Conservation (phyloP, 1,284 basidiomycete genomes). For the Xerocomus amazonicus region DNA sequence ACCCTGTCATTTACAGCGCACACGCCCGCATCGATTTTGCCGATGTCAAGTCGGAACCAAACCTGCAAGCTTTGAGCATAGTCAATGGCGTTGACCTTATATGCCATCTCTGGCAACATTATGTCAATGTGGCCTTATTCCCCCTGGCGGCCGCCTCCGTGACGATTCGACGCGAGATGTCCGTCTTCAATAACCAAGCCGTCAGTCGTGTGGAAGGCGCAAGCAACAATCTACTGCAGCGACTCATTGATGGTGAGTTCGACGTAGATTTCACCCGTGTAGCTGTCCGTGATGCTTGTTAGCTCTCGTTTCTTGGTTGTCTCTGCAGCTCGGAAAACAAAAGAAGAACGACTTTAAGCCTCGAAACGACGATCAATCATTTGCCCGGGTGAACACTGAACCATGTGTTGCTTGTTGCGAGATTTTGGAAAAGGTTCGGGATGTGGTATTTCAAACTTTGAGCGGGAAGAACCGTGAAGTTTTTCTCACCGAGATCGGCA, state of each 20-base stretch:
- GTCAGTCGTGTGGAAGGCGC: conserved; percentile 86
- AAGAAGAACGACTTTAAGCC: conserved; percentile 98
- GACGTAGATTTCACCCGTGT: background rate
- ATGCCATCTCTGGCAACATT: conserved; percentile 96
- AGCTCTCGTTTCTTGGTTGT: conserved; percentile 72
- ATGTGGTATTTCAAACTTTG: conserved; percentile 68
- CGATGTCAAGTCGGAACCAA: conserved; percentile 80
- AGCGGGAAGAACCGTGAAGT: conserved; percentile 91
- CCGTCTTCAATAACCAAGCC: conserved; percentile 88
- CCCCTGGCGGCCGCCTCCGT: conserved; percentile 86
- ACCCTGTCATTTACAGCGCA: conserved; percentile 46
- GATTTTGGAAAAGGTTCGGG: conserved; percentile 76
- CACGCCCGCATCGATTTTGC: conserved; percentile 67
- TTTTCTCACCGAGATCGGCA: conserved; percentile 91
- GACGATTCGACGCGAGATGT: conserved; percentile 90
- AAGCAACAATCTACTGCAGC: conserved; percentile 81
- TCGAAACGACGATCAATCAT: conserved; percentile 91
- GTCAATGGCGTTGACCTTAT: conserved; percentile 84
- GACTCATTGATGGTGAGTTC: conserved; percentile 74
- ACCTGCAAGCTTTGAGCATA: conserved; percentile 64
- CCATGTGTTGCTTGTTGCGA: conserved; percentile 91
- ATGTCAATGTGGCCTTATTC: conserved; percentile 86
- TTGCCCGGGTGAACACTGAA: conserved; percentile 93
- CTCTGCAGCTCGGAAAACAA: conserved; percentile 80
- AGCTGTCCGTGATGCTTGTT: conserved; percentile 1